Base-by-base conservation (phyloP, 345 rosid genomes). In the Pugionium dolabratum region DNA sequence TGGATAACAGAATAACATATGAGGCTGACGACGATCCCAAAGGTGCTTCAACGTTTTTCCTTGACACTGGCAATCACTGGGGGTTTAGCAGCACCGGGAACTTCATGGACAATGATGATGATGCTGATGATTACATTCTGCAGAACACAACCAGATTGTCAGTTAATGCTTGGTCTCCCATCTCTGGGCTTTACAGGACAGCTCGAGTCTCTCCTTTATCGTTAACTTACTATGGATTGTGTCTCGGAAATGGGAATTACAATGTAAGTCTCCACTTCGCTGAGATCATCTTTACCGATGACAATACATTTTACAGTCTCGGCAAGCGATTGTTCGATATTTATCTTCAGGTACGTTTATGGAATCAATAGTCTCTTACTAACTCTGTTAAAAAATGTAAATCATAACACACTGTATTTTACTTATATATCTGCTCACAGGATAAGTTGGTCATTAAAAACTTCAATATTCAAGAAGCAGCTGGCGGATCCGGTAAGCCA, bases 11-110 rank as follows among this genome's bases (percentile, higher is more conserved):
- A 37, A 71, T 34, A 6, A 68, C 48, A 69, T 89, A 85, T 31
- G 84, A 84, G 55, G 79, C 81, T 63, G 96, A 92, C 75, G 9
- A 25, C 18, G 86, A 81, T 37, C 34, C 70, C n/a, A 82, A 81
- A 77, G 96, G 98, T 35, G 89, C 96, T 72, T 85, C 98, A 7
- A 82, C 77, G 86, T 85, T 65, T 69, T 18, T 2, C 31, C 4
- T 0, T 30, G 64, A 70, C 67, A 5, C 8, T 27, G 66, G 76
- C 51, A 78, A 77, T 54, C 72, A 79, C 52, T 89, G 96, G 96
- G 95, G 85, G 70, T 77, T 82, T 37, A 92, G 98, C 80, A 92
- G 91, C 81, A 92, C 89, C 0, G 96, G 98, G 52, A 82, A 86
- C 82, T 92, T 87, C 84, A 76, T 86, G 97, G 95, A 89, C 69